Conservation (phyloP, 257 asterid species). For the Anisodus acutangulus region DNA sequence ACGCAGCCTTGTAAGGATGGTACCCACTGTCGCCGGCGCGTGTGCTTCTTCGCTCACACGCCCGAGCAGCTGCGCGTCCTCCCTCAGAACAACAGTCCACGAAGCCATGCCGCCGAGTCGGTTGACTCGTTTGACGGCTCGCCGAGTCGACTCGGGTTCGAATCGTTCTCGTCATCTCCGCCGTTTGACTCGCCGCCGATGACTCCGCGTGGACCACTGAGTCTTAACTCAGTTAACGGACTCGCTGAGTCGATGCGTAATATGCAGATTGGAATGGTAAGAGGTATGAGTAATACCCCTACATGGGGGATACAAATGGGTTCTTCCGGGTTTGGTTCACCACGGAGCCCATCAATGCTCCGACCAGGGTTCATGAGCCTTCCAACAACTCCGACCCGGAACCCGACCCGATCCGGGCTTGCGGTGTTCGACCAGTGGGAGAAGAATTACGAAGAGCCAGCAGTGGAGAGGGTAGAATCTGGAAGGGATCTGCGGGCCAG, state of each 20-base stretch:
- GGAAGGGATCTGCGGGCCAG: slow-evolving; percentile 72
- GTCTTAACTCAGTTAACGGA: slow-evolving; percentile 52
- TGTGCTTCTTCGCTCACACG: slow-evolving; percentile 91
- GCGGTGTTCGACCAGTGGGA: slow-evolving; percentile 57
- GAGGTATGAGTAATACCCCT: slow-evolving; percentile 56
- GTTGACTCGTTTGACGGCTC: slow-evolving; percentile 51
- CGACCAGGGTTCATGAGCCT: slow-evolving; percentile 64
- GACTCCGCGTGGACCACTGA: slow-evolving; percentile 52
- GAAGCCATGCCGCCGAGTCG: slow-evolving; percentile 14
- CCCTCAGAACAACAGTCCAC: slow-evolving; percentile 39
- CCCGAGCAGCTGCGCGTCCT: slow-evolving; percentile 72
- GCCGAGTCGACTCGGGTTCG: slow-evolving; percentile 37
- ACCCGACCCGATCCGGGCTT: slow-evolving; percentile 42
- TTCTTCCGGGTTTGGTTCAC: slow-evolving; percentile 51
- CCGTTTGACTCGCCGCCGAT: slow-evolving; percentile 61
- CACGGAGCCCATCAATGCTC: slow-evolving; percentile 51
- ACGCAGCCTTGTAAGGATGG: slow-evolving; percentile 94
- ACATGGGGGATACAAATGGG: slow-evolving; percentile 58
- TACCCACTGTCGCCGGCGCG: slow-evolving; percentile 78
- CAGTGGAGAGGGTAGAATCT: slow-evolving; percentile 85
- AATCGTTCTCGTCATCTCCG: slow-evolving; percentile 62
- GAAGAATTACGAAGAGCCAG: slow-evolving; percentile 53
- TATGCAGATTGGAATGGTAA: slow-evolving; percentile 57
- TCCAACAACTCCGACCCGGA: slow-evolving; percentile 62
- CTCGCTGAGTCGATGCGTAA: slow-evolving; percentile 63